Base-by-base conservation (phyloP, 352 stramenopile genomes). In the Phytophthora megakarya region DNA sequence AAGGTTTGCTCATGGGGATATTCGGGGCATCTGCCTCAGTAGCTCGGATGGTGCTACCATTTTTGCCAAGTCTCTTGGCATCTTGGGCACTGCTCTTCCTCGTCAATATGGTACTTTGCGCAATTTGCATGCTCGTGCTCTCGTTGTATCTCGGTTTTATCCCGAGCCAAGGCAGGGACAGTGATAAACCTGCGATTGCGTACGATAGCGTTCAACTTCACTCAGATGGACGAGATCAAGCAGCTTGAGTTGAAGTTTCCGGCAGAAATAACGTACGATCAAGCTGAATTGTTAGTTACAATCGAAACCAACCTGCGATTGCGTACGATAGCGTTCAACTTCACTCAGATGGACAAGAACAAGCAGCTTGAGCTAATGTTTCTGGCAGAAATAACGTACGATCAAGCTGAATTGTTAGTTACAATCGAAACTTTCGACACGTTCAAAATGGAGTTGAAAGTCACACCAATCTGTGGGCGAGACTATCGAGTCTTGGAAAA, bases 1-100 rank as follows among this genome's bases (percentile, higher is more conserved):
- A 90, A 60, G 81, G 81, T 0, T 48, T 73, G 15, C 50, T 84
- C 23, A 88, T 88, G 81, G 79, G 81, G 1, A 19, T 90, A n/a
- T 84, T 89, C 18, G 81, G 81, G 5, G 78, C 81, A 11, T 75
- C 74, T 0, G 81, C 76, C 1, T 90, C 81, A 0, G 54, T 90
- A 28, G 62, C 81, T 16, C 72, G 81, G 10, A 89, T 86, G 62
- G 21, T 87, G 11, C 52, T 90, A 48, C 77, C 81, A 18, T 78
- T 91, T 22, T 54, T 90, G 6, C 79, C 81, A 3, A 80, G 76
- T 25, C 5, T 82, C 3, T n/a, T 90, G 16, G 47, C 63, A 6
- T 83, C 71, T 0, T 85, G 72, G 80, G 33, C 71, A 46, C 25
- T 62, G 32, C 52, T 86, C 7, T 90, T 87, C 54, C 30, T 71